A percentile compares a stretch with the other conserved stretches of the same genome.
phyloP scores from a whole-genome alignment of 192 early-diverging fungal genomes.

The Linnemannia schmuckeri region DNA sequence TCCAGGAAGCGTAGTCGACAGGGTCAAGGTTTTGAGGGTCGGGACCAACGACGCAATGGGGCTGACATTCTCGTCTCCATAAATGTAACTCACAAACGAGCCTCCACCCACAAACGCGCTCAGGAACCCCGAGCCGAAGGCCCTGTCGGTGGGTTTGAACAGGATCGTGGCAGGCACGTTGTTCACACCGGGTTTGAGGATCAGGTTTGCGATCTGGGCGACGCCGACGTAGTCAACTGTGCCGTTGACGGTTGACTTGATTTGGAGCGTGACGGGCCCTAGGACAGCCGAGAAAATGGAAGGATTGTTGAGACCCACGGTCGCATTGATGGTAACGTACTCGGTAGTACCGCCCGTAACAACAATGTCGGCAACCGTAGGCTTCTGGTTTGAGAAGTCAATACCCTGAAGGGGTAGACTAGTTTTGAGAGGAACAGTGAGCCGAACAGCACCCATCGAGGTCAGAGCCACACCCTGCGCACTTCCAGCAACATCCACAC shows the following conservation, averaged over 20 bases:
- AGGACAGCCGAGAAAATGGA: slow-evolving; percentile 42
- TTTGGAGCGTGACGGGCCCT: slow-evolving; percentile 25
- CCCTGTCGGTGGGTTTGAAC: slow-evolving; percentile 22
- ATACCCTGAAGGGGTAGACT: slow-evolving; percentile 32
- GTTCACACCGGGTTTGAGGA: slow-evolving; percentile 27
- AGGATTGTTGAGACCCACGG: slow-evolving; percentile 39
- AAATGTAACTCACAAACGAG: slow-evolving; percentile 24
- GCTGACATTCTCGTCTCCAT: slow-evolving; percentile 15
- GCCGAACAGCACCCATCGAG: slow-evolving; percentile 34
- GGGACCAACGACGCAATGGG: slow-evolving; percentile 22
- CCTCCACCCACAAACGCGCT: slow-evolving; percentile 26
- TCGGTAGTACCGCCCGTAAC: slow-evolving; percentile 24
- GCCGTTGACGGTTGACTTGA: slow-evolving; percentile 23
- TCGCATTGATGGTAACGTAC: slow-evolving; percentile 18
- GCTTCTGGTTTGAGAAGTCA: slow-evolving; percentile 19
- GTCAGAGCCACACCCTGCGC: slow-evolving; percentile 34
- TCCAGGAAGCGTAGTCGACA: slow-evolving; percentile 30
- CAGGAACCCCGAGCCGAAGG: slow-evolving; percentile 29
- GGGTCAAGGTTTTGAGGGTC: slow-evolving; percentile 4
- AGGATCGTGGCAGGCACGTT: slow-evolving; percentile 8
- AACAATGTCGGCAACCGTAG: slow-evolving; percentile 28
- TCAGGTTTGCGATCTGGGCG: slow-evolving; percentile 17
- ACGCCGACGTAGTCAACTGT: slow-evolving; percentile 26
- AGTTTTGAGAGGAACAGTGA: slow-evolving; percentile 39
- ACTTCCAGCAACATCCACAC: slow-evolving; percentile 36